These are phyloP conservation scores for Pythium oligandrum DNA, from an alignment of 352 stramenopile species.

Conservation along the genomic window DNA sequence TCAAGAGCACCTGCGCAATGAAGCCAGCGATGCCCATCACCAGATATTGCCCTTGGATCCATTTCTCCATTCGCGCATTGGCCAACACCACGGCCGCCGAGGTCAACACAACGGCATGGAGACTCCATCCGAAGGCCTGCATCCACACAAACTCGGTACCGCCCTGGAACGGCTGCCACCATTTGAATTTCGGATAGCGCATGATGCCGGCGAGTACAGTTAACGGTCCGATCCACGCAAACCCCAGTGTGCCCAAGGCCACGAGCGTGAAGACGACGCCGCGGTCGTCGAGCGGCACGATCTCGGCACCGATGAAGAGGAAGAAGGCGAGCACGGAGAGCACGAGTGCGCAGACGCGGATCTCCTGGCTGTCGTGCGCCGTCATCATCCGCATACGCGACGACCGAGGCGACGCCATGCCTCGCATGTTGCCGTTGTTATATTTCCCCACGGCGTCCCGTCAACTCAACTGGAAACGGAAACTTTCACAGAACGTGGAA, in stretches of 20 bases:
- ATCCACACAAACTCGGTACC: conserved; percentile 58
- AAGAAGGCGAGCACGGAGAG: conserved; percentile 53
- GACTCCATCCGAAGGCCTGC: conserved; percentile 54
- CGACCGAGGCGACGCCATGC: too few relatives aligned
- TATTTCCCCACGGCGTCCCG: too few relatives aligned
- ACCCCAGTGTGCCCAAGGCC: conserved; percentile 39
- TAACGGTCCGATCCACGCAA: conserved; percentile 53
- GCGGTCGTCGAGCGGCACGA: conserved; percentile 26
- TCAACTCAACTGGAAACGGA: too few relatives aligned
- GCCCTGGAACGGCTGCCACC: conserved; percentile 57
- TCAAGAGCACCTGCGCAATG: conserved; percentile 49
- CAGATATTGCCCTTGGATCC: conserved; percentile 50
- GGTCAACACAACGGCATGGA: conserved; percentile 43
- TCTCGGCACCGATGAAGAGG: conserved; percentile 52
- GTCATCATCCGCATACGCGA: conserved; percentile 10
- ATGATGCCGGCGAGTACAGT: conserved; percentile 47
- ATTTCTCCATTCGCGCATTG: conserved; percentile 34
- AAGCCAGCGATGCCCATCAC: conserved; percentile 46
- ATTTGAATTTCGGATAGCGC: conserved; percentile 36
- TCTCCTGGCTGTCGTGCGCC: conserved; percentile 43
- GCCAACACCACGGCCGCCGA: conserved; percentile 34
- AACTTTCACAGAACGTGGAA: too few relatives aligned
- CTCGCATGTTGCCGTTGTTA: too few relatives aligned
- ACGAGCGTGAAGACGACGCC: conserved; percentile 37
- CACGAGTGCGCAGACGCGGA: conserved; percentile 47